Conservation (phyloP, 2,329 filamentous ascomycete genomes). For the Trichoderma asperellum region DNA sequence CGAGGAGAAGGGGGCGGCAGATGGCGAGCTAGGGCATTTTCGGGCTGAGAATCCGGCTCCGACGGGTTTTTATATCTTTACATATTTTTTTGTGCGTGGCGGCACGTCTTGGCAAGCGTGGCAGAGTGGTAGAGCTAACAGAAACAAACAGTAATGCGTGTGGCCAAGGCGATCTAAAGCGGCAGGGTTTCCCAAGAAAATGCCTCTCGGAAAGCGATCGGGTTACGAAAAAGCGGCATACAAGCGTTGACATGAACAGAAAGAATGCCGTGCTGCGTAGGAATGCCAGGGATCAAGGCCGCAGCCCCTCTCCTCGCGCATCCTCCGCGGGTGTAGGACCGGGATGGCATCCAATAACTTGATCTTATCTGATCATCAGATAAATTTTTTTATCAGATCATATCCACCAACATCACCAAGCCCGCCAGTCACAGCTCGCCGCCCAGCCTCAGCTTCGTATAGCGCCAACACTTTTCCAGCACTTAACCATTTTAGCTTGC, state of each 20-base stretch:
- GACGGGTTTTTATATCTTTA: conserved; percentile 1
- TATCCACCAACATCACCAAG: conserved; percentile 12
- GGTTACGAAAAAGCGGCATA: not conserved
- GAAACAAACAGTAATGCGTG: not conserved
- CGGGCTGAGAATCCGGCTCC: conserved; percentile 6
- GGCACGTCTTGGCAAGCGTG: not conserved
- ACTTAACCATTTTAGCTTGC: not conserved
- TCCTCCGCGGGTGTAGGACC: conserved; percentile 10
- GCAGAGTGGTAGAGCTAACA: not conserved
- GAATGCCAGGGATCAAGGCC: not conserved
- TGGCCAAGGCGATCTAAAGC: conserved; percentile 1
- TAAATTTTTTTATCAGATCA: conserved; percentile 33
- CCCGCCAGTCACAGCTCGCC: not conserved
- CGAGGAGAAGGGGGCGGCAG: not conserved
- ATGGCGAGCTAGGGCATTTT: not conserved
- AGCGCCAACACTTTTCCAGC: not conserved
- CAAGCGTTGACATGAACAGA: not conserved
- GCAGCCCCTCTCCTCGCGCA: conserved; percentile 2
- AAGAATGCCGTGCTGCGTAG: not conserved
- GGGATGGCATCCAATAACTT: conserved; percentile 17
- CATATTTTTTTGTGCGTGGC: not conserved
- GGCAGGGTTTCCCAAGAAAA: not conserved
- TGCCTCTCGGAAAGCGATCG: conserved; percentile 10
- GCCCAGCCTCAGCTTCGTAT: not conserved
- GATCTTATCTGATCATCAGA: conserved; percentile 36